A percentile compares a stretch with the other conserved stretches of the same genome.
Conservation (phyloP, 345 rosid genomes). For the Adansonia digitata region DNA sequence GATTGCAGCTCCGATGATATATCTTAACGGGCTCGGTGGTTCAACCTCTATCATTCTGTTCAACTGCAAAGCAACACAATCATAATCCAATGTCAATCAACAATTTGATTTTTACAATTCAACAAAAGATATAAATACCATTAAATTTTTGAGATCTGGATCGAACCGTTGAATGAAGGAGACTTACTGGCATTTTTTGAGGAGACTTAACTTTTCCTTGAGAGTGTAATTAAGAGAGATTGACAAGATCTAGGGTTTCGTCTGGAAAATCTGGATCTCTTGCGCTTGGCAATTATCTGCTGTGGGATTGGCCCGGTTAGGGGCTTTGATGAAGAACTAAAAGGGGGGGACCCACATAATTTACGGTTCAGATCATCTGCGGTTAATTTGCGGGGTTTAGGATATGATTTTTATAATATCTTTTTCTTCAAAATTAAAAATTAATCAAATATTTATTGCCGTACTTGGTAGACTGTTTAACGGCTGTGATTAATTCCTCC, state of each 20-base stretch:
- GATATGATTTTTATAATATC: too few species aligned
- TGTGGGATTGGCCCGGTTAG: neutral
- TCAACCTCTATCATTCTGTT: slow-evolving; percentile 68
- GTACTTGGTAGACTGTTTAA: too few species aligned
- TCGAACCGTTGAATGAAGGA: neutral
- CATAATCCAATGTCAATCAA: neutral
- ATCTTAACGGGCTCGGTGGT: slow-evolving; percentile 89
- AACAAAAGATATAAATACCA: neutral
- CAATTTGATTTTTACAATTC: neutral
- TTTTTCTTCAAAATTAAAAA: too few species aligned
- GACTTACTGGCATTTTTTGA: slow-evolving; percentile 14
- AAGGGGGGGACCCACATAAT: neutral
- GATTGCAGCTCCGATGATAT: slow-evolving; percentile 80
- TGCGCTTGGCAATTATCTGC: neutral
- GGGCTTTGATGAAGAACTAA: neutral
- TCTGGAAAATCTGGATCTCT: neutral
- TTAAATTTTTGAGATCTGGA: slow-evolving; percentile 1
- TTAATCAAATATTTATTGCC: too few species aligned
- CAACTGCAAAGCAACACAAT: slow-evolving; percentile 41
- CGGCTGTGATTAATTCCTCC: neutral
- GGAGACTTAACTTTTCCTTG: neutral
- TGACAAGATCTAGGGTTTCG: neutral
- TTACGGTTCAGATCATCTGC: neutral
- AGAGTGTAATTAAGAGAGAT: too few species aligned
- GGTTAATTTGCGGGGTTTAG: neutral